A percentile compares a stretch with the other conserved stretches of the same genome.
These are phyloP conservation scores for Pisolithus tinctorius DNA, from an alignment of 768 basidiomycete genomes.

Conservation along the genomic window DNA sequence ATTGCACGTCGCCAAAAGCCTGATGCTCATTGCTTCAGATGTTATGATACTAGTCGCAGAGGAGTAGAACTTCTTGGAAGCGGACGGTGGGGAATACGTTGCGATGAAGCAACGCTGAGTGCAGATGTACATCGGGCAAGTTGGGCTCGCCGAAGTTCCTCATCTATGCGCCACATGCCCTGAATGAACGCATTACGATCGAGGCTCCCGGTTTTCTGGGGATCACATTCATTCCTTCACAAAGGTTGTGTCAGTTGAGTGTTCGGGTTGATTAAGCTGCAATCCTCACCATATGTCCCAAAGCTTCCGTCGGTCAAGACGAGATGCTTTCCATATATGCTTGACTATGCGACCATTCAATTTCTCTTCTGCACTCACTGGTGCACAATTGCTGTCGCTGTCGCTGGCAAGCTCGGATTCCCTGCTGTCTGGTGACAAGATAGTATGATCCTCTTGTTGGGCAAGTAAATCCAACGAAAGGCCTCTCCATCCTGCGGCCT, in stretches of 20 bases:
- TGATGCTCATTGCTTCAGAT: background rate
- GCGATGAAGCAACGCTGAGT: slow-evolving; percentile 26
- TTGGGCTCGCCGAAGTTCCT: slow-evolving; percentile 65
- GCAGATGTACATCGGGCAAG: slow-evolving; percentile 26
- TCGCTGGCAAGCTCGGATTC: background rate
- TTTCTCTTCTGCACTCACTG: slow-evolving; percentile 37
- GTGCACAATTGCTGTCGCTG: slow-evolving; percentile 23
- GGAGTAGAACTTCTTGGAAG: slow-evolving; percentile 13
- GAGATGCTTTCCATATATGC: slow-evolving; percentile 57
- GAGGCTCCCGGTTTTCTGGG: slow-evolving; percentile 46
- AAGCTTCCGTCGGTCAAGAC: slow-evolving; percentile 45
- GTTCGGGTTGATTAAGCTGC: background rate
- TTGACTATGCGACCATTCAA: slow-evolving; percentile 53
- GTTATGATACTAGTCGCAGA: slow-evolving; percentile 9
- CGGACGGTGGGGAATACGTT: slow-evolving; percentile 29
- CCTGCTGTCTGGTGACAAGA: slow-evolving; percentile 11
- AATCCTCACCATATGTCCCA: slow-evolving; percentile 58
- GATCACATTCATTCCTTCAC: slow-evolving; percentile 66
- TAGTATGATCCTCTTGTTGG: slow-evolving; percentile 30
- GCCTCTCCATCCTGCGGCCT: slow-evolving; percentile 70
- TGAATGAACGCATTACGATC: slow-evolving; percentile 60
- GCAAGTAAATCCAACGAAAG: slow-evolving; percentile 62
- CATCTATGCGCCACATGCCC: slow-evolving; percentile 86
- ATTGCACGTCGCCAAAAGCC: too few relatives aligned
- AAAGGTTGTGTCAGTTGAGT: slow-evolving; percentile 2